Base-by-base conservation (phyloP, 2,329 filamentous ascomycete species). In the Trichothecium roseum region DNA sequence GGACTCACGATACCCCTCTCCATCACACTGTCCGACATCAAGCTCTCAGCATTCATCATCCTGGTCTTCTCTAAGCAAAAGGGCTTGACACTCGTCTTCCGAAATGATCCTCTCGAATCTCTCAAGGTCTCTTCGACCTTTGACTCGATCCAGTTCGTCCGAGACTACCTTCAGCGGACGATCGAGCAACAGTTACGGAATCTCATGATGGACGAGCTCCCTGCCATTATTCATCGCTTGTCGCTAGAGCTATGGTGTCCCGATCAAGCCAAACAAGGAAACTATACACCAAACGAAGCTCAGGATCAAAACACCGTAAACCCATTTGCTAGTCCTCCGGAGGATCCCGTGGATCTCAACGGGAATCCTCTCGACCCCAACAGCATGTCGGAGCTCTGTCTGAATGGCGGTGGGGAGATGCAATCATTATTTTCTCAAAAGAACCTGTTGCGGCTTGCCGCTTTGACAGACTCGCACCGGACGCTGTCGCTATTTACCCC, bases 71-170 rank as follows among this genome's bases (percentile, higher is more conserved):
- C 89, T 3, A 89, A 87, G 55, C 87, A 94, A 62, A 98, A 98
- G 56, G 91, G 91, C 15, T 72, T 98, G 38, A 98, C 91, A 2
- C 71, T 98, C 32, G 91, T 98, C 30, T 98, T 98, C 57, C 81
- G 91, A 49, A 96, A 98, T 72, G 91, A 98, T 55, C 91, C 91
- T 4, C 77, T 98, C 42, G 91, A 98, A 56, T 95, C 89, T 4
- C 78, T 98, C 51, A 96, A 95, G 65, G 91, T 98, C 45, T 96
- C 89, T 1, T 96, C 89, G 46, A 98, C 91, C 30, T 98, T 98
- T 59, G 91, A 98, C 64, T 94, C 89, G 10, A 98, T 98, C 51
- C 89, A 91, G 30, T 98, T 98, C 53, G 91, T 98, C 42, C 82
- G 91, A 47, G 88, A 98, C 58, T 96, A 96, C 57, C 66, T 98